A percentile compares a stretch with the other conserved stretches of the same genome.
These are phyloP conservation scores for Claviceps maximensis DNA, from an alignment of 2,329 filamentous ascomycete genomes.

Conservation along the genomic window DNA sequence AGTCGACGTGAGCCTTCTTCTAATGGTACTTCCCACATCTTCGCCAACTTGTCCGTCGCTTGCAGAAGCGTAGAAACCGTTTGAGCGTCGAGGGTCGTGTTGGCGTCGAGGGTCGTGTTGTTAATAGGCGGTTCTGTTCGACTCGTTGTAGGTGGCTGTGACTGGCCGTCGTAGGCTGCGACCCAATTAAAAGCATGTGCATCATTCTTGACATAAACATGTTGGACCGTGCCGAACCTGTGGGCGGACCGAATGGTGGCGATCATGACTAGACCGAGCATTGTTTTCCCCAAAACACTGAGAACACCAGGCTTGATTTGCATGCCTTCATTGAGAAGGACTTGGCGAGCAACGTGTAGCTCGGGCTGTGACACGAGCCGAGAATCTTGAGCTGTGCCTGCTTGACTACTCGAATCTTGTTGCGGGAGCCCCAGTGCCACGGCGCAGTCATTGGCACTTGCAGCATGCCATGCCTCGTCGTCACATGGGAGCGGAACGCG, in stretches of 20 bases:
- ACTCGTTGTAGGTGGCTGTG: slow-evolving; percentile 19
- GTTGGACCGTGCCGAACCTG: neutral
- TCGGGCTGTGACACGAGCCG: slow-evolving; percentile 32
- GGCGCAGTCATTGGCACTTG: slow-evolving; percentile 44
- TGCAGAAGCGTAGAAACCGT: neutral
- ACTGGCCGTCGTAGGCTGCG: slow-evolving; percentile 37
- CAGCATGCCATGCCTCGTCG: slow-evolving; percentile 62
- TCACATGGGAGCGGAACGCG: slow-evolving; percentile 56
- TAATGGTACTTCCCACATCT: neutral
- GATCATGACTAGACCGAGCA: slow-evolving; percentile 35
- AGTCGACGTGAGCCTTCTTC: neutral
- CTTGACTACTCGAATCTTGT: slow-evolving; percentile 27
- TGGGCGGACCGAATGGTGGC: slow-evolving; percentile 40
- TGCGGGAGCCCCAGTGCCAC: slow-evolving; percentile 48
- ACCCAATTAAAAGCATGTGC: slow-evolving; percentile 39
- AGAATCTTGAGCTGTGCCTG: slow-evolving; percentile 49
- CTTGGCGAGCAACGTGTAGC: slow-evolving; percentile 46
- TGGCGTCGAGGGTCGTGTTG: slow-evolving; percentile 8
- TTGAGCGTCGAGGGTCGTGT: neutral
- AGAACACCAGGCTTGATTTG: slow-evolving; percentile 1
- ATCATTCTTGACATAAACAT: neutral
- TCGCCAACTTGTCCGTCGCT: slow-evolving; percentile 1
- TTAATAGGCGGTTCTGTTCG: neutral
- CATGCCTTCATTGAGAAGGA: slow-evolving; percentile 39
- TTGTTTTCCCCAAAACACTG: slow-evolving; percentile 1